Evolutionary conservation across 768 basidiomycete genomes (phyloP).

Genomic region (Mycena latifolia): DNA sequence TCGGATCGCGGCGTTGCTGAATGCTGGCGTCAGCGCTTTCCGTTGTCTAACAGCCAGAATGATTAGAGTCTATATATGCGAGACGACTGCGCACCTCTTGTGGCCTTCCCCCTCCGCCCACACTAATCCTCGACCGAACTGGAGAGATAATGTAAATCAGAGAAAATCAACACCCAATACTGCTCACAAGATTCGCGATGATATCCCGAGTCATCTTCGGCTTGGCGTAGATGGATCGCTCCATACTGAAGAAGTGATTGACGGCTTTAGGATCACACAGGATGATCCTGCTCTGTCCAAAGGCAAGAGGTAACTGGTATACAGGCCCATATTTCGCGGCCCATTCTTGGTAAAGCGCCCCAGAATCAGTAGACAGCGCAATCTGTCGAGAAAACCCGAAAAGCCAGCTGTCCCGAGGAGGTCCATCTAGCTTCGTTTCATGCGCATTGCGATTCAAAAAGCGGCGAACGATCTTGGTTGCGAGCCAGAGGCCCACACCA

Average conservation of each 20-base stretch:
- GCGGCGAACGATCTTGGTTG: slow-evolving; percentile 30
- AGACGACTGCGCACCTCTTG: slow-evolving; percentile 32
- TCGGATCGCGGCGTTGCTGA: slow-evolving; percentile 56
- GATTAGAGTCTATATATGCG: neutral
- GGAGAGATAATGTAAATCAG: neutral
- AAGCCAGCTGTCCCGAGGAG: slow-evolving; percentile 42
- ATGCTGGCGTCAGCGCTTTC: slow-evolving; percentile 54
- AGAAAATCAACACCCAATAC: neutral
- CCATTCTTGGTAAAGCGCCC: slow-evolving; percentile 44
- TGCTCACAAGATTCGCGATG: slow-evolving; percentile 40
- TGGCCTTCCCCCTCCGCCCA: slow-evolving; percentile 40
- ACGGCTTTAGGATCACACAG: slow-evolving; percentile 43
- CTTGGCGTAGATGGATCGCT: slow-evolving; percentile 41
- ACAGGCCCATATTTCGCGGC: slow-evolving; percentile 46
- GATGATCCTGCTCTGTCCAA: slow-evolving; percentile 29
- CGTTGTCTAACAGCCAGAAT: slow-evolving; percentile 44
- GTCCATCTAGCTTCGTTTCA: slow-evolving; percentile 43
- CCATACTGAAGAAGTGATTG: slow-evolving; percentile 40
- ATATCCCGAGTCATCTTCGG: slow-evolving; percentile 31
- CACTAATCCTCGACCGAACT: slow-evolving; percentile 35
- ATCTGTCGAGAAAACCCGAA: slow-evolving; percentile 40
- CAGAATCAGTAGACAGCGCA: slow-evolving; percentile 29
- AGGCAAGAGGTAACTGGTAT: slow-evolving; percentile 38
- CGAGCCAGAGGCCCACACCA: slow-evolving; percentile 34
- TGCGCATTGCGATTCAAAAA: slow-evolving; percentile 29